Percentiles rank a stretch among this genome's conserved stretches.
These are phyloP conservation scores for Penicillium hordei DNA, from an alignment of 2,329 filamentous ascomycete species.

Conservation along the genomic window DNA sequence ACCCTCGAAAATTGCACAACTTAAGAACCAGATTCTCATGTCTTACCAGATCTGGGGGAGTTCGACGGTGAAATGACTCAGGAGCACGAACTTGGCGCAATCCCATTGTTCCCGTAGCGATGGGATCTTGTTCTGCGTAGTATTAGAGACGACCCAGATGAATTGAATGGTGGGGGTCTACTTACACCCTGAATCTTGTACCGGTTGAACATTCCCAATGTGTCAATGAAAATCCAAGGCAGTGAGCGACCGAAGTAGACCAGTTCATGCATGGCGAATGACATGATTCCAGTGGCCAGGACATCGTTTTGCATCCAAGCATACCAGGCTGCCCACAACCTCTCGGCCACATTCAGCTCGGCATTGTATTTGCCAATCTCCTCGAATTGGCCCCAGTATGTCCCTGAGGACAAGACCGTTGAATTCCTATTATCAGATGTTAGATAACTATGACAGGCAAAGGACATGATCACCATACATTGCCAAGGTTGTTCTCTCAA, in stretches of 20 bases:
- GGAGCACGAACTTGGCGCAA: slow-evolving; percentile 86
- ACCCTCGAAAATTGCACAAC: neutral
- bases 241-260: slow-evolving; percentile 92
- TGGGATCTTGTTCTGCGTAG: slow-evolving; percentile 71
- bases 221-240: slow-evolving; percentile 91
- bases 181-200: slow-evolving; percentile 91
- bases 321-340: slow-evolving; percentile 95
- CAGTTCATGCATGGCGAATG: slow-evolving; percentile 89
- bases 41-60: slow-evolving; percentile 88
- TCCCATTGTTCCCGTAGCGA: slow-evolving; percentile 92
- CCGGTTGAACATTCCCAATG: slow-evolving; percentile 80
- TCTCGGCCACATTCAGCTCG: slow-evolving; percentile 81
- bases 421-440: slow-evolving; percentile 46
- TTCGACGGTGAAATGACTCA: slow-evolving; percentile 97
- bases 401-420: slow-evolving; percentile 50
- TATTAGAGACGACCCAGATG: neutral
- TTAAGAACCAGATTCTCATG: neutral
- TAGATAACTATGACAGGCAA: neutral
- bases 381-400: slow-evolving; percentile 66
- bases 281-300: slow-evolving; percentile 95
- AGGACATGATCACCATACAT: slow-evolving; percentile 12
- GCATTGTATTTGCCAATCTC: slow-evolving; percentile 73
- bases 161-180: slow-evolving; percentile 16
- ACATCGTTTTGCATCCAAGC: slow-evolving; percentile 97
- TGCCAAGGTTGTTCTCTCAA: neutral